A percentile compares a stretch with the other conserved stretches of the same genome.
Evolutionary conservation across 257 asterid genomes (phyloP).

Genomic region (Linaria vulgaris): DNA sequence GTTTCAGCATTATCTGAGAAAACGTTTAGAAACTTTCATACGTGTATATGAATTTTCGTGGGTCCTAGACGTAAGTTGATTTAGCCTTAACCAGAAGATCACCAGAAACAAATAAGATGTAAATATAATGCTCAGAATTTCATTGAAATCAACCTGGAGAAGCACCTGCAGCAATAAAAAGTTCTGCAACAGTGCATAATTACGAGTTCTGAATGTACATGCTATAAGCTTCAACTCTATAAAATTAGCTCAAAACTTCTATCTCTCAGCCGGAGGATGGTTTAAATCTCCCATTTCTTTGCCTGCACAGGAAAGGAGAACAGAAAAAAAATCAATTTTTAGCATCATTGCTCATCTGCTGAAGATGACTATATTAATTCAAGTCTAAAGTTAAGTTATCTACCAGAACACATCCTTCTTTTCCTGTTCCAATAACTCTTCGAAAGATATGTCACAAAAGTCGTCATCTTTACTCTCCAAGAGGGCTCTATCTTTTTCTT

Average conservation of each 20-base stretch:
- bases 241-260: conserved; percentile 22
- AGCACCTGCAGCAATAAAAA: conserved; percentile 40
- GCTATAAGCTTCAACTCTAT: conserved; percentile 24
- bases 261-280: conserved; percentile 39
- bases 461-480: conserved; percentile 48
- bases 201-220: conserved; percentile 34
- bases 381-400: conserved; percentile 22
- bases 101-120: conserved; percentile 21
- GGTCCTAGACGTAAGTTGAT: neutral
- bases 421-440: conserved; percentile 76
- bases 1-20: too few species aligned
- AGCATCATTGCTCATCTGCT: conserved; percentile 3
- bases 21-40: too few species aligned
- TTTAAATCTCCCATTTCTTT: conserved; percentile 56
- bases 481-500: conserved; percentile 39
- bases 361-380: conserved; percentile 11
- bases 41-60: too few species aligned
- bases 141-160: conserved; percentile 31
- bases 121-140: conserved; percentile 20
- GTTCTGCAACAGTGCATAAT: conserved; percentile 39
- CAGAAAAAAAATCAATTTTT: neutral
- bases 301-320: conserved; percentile 50
- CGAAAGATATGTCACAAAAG: conserved; percentile 65
- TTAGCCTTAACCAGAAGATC: conserved; percentile 12
- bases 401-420: conserved; percentile 84